Conservation (phyloP, 345 rosid species). For the Isatis tinctoria region DNA sequence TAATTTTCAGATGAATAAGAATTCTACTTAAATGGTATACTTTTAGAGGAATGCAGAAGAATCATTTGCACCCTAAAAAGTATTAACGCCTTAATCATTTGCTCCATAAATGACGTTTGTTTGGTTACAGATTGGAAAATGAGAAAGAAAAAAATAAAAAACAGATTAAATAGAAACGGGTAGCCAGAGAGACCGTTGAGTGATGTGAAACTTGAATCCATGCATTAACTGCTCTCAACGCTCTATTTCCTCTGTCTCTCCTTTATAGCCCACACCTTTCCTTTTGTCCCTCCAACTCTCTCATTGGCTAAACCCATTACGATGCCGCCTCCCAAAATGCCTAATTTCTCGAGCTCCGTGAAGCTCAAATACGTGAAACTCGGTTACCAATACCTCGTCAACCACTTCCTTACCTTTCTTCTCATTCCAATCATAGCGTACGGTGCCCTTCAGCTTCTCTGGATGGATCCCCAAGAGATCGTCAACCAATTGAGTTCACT, state of each 20-base stretch:
- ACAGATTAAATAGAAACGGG: conserved; percentile 1
- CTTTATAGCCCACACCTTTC: conserved; percentile 23
- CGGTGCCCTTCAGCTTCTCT: conserved; percentile 39
- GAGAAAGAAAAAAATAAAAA: background rate
- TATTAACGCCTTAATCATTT: conserved; percentile 10
- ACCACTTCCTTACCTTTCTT: conserved; percentile 52
- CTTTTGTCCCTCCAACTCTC: conserved; percentile 6
- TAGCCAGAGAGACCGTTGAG: conserved; percentile 18
- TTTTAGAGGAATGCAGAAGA: no score
- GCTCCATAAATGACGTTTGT: conserved; percentile 6
- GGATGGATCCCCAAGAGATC: conserved; percentile 53
- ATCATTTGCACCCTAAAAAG: no score
- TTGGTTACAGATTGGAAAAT: background rate
- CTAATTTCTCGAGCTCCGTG: conserved; percentile 50
- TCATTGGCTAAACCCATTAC: background rate
- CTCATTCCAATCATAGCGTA: conserved; percentile 48
- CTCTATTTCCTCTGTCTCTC: background rate
- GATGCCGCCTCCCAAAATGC: conserved; percentile 47
- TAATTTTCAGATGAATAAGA: no score
- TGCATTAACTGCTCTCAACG: conserved; percentile 30
- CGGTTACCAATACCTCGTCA: conserved; percentile 64
- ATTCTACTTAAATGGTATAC: no score
- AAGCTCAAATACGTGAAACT: conserved; percentile 74
- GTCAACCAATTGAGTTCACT: conserved; percentile 43
- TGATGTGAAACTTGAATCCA: conserved; percentile 18